Conservation (phyloP, 2,329 filamentous ascomycete species). For the Nannizzia gypsea region DNA sequence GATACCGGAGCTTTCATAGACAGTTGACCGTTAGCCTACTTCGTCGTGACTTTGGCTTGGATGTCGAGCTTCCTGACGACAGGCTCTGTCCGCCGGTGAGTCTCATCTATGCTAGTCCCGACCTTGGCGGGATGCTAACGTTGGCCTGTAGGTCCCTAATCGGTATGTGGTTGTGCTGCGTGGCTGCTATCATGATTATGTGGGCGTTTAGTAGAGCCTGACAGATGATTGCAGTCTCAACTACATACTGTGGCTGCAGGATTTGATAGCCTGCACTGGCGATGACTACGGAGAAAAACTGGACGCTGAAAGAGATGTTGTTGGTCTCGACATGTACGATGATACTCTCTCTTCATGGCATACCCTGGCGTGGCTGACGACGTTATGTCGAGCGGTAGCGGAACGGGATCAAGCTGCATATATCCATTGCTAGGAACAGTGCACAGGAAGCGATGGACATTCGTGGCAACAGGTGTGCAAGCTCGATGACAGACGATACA, state of each 20-base stretch:
- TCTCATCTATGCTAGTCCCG: neutral
- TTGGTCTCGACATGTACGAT: conserved; percentile 61
- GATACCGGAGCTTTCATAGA: conserved; percentile 25
- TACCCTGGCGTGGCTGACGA: neutral
- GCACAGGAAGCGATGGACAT: conserved; percentile 58
- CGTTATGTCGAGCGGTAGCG: conserved; percentile 33
- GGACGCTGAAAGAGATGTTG: conserved; percentile 43
- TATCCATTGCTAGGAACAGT: conserved; percentile 72
- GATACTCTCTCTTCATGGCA: neutral
- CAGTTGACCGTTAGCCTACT: conserved; percentile 68
- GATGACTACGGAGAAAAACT: conserved; percentile 39
- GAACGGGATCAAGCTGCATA: conserved; percentile 82
- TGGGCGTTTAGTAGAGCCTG: neutral
- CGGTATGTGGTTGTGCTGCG: conserved; percentile 23
- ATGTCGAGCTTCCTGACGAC: conserved; percentile 59
- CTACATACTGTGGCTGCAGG: conserved; percentile 82
- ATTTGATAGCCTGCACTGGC: conserved; percentile 59
- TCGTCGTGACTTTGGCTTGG: conserved; percentile 59
- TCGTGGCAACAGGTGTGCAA: conserved; percentile 50
- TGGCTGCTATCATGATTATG: neutral
- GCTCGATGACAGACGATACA: neutral
- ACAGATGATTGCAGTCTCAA: conserved; percentile 49
- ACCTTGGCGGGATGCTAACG: neutral
- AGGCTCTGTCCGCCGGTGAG: conserved; percentile 74
- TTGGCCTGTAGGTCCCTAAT: conserved; percentile 31